A percentile compares a stretch with the other conserved stretches of the same genome.
Evolutionary conservation across 345 rosid species (phyloP).

Genomic region (Dipteronia sinensis): DNA sequence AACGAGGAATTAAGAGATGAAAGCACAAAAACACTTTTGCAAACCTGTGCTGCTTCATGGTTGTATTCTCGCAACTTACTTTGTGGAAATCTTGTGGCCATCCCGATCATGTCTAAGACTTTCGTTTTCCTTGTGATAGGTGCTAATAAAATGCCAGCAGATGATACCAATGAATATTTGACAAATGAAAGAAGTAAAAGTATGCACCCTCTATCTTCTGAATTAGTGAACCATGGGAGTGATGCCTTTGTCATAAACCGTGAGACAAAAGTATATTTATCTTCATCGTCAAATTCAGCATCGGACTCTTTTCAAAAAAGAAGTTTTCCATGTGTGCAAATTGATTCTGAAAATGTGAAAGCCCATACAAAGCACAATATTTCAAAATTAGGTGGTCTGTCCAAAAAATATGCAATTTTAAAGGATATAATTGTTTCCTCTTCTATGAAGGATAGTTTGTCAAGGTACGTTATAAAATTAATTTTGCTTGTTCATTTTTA

Average conservation of each 20-base stretch:
- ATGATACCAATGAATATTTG: conserved; percentile 25
- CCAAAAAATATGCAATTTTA: conserved; percentile 59
- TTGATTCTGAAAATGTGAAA: conserved; percentile 28
- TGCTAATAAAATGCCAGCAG: conserved; percentile 26
- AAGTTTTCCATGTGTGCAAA: conserved; percentile 27
- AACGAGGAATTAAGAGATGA: conserved; percentile 64
- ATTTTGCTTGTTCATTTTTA: conserved; percentile 10
- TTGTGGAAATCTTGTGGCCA: conserved; percentile 67
- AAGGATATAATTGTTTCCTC: conserved; percentile 64
- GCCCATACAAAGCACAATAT: conserved; percentile 32
- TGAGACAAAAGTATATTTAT: conserved; percentile 59
- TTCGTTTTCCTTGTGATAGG: conserved; percentile 53
- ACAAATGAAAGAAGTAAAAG: conserved; percentile 22
- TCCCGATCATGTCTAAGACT: conserved; percentile 58
- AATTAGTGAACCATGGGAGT: conserved; percentile 21
- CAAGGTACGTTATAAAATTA: conserved; percentile 50
- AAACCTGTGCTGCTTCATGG: conserved; percentile 69
- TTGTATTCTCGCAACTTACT: conserved; percentile 60
- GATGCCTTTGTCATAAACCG: conserved; percentile 50
- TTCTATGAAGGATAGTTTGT: conserved; percentile 45
- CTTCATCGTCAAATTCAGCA: conserved; percentile 32
- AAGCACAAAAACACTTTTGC: conserved; percentile 58
- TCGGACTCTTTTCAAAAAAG: conserved; percentile 29
- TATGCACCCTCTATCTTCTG: conserved; percentile 18
- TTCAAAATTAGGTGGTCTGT: conserved; percentile 71